A percentile compares a stretch with the other conserved stretches of the same genome.
Conservation (phyloP, 352 stramenopile species). For the Phytophthora cactorum region DNA sequence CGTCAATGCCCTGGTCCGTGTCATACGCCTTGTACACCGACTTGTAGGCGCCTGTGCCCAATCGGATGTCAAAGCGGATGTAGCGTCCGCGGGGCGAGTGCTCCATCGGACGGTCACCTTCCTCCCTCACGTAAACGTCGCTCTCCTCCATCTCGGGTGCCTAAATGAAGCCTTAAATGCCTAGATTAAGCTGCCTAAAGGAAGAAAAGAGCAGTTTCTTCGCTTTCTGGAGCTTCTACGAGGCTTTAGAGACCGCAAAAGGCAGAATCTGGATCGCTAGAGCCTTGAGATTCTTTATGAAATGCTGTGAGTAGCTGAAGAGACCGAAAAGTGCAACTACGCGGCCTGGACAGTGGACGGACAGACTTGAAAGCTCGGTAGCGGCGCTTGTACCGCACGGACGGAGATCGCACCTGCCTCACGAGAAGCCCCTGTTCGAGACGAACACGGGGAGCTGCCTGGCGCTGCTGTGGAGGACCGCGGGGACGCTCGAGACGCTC, state of each 20-base stretch:
- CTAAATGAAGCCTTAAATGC: constrained; percentile 4
- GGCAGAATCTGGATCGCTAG: not conserved
- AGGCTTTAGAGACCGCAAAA: not conserved
- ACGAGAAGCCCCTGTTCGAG: constrained; percentile 19
- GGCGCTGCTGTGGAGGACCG: constrained; percentile 19
- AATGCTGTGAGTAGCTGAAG: constrained; percentile 1
- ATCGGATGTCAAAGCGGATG: constrained; percentile 87
- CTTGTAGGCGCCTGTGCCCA: constrained; percentile 89
- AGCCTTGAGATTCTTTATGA: not conserved
- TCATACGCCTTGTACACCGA: constrained; percentile 97
- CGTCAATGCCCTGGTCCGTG: constrained; percentile 98
- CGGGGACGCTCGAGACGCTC: constrained; percentile 33
- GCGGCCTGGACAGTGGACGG: not conserved
- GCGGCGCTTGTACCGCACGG: constrained; percentile 23
- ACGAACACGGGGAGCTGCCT: constrained; percentile 22
- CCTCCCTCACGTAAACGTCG: constrained; percentile 77
- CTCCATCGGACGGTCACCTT: constrained; percentile 78
- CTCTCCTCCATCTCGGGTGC: constrained; percentile 56
- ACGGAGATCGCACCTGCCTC: constrained; percentile 16
- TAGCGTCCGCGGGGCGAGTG: constrained; percentile 83
- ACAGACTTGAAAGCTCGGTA: constrained; percentile 12
- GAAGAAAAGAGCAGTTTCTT: constrained; percentile 10
- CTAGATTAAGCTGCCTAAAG: constrained; percentile 7
- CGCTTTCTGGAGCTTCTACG: constrained; percentile 16
- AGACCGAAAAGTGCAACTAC: constrained; percentile 3